Evolutionary conservation across 106 monocot genomes (phyloP).

Genomic region (Apostasia ramifera): DNA sequence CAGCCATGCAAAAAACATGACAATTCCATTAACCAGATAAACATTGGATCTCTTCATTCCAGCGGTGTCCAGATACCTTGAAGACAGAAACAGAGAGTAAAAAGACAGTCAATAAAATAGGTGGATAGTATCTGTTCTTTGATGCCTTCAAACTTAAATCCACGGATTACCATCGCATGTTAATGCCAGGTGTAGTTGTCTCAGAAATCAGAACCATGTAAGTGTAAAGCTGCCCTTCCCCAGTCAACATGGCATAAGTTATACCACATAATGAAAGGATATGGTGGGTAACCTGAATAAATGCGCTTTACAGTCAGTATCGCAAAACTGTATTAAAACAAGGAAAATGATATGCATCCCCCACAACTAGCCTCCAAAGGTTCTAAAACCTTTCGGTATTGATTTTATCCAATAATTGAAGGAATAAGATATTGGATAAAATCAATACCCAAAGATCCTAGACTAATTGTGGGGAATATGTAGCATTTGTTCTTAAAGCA

Average conservation of each 20-base stretch:
- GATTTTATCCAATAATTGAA: too few species aligned
- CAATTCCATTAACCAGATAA: slow-evolving; percentile 72
- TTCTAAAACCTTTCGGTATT: too few species aligned
- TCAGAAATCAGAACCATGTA: slow-evolving; percentile 81
- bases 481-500: too few species aligned
- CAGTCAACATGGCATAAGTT: slow-evolving; percentile 45
- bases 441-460: too few species aligned
- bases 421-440: too few species aligned
- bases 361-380: too few species aligned
- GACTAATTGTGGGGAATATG: too few species aligned
- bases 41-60: slow-evolving; percentile 65
- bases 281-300: slow-evolving; percentile 68
- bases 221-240: slow-evolving; percentile 65
- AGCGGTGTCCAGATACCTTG: slow-evolving; percentile 80
- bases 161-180: slow-evolving; percentile 71
- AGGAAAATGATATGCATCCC: too few species aligned
- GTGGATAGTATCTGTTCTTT: too few species aligned
- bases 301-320: not conserved
- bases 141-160: not conserved
- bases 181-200: slow-evolving; percentile 62
- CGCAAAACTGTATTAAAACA: too few species aligned
- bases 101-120: not conserved
- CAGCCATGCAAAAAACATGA: slow-evolving; percentile 50
- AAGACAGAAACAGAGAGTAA: slow-evolving; percentile 5
- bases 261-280: slow-evolving; percentile 44